Evolutionary conservation across 805 yeast species (phyloP).

Genomic region (Suhomyces xylopsoci): DNA sequence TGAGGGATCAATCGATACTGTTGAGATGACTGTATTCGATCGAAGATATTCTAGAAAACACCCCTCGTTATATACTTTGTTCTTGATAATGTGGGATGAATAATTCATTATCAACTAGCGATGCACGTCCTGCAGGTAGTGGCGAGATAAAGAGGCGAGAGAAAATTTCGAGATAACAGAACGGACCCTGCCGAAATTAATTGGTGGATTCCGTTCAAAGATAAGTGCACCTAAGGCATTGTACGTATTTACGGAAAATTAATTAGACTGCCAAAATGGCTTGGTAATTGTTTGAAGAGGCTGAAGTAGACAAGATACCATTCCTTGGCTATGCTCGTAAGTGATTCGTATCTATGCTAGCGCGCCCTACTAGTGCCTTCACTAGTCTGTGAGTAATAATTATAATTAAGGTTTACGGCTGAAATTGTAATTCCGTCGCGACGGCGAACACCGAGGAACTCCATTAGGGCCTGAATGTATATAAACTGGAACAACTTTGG

Average conservation of each 20-base stretch:
- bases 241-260: no score
- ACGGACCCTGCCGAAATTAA: background rate
- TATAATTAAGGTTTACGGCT: background rate
- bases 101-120: background rate
- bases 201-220: background rate
- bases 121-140: background rate
- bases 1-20: background rate
- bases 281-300: background rate
- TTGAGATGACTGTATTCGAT: background rate
- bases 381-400: no score
- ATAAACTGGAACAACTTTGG: background rate
- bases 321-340: background rate
- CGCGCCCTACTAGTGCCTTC: no score
- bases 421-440: background rate
- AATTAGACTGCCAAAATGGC: no score
- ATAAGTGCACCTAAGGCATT: background rate
- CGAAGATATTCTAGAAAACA: background rate
- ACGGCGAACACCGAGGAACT: background rate
- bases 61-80: background rate
- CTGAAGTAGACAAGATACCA: background rate
- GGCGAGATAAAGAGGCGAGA: background rate
- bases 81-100: background rate
- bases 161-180: background rate
- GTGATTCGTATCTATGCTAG: no score
- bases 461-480: background rate